These are phyloP conservation scores for Leccinum incarnatum DNA, from an alignment of 768 basidiomycete genomes.

Conservation along the genomic window DNA sequence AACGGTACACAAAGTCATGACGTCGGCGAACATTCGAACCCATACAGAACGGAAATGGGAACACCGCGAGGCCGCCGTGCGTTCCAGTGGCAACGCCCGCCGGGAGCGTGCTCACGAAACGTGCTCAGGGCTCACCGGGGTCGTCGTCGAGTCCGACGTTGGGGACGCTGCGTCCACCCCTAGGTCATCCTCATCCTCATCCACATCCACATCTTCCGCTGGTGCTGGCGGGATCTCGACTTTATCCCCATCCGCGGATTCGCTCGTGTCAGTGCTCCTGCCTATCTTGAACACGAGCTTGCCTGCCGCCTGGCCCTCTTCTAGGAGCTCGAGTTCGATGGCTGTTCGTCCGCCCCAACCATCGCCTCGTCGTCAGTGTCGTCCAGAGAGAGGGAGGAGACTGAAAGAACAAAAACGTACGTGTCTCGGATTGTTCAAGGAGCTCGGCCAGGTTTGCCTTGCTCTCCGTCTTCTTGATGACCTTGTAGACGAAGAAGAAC, in stretches of 20 bases:
- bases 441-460: constrained; percentile 32
- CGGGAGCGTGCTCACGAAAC: background rate
- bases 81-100: background rate
- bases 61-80: background rate
- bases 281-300: constrained; percentile 28
- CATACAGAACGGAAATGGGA: background rate
- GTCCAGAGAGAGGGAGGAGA: background rate
- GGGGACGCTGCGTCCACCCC: background rate
- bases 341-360: constrained; percentile 11
- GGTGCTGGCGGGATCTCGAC: constrained; percentile 1
- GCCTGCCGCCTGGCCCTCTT: constrained; percentile 31
- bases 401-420: constrained; percentile 14
- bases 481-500: constrained; percentile 33
- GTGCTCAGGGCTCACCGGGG: constrained; percentile 2
- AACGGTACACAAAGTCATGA: constrained; percentile 5
- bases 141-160: background rate
- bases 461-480: constrained; percentile 35
- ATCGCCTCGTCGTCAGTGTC: background rate
- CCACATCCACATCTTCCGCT: background rate
- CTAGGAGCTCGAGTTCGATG: constrained; percentile 31
- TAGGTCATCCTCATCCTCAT: background rate
- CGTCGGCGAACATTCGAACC: background rate
- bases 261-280: constrained; percentile 9
- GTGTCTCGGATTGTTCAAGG: constrained; percentile 30
- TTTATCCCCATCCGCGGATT: background rate